These are phyloP conservation scores for Cutaneotrichosporon sp. DNA, from an alignment of 1,284 basidiomycete genomes.

Conservation along the genomic window DNA sequence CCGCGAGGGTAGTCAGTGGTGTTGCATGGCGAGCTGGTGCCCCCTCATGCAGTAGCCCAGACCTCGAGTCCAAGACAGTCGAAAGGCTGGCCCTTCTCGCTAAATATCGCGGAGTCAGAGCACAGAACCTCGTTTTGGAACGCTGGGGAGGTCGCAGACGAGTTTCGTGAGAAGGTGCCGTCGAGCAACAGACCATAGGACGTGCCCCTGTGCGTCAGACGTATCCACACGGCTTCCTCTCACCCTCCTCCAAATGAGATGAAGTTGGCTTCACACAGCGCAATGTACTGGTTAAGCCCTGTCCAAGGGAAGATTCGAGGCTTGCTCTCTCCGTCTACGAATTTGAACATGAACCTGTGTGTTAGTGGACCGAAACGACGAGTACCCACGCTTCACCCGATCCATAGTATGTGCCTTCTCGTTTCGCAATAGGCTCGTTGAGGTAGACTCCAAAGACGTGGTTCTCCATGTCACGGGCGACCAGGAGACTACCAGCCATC, in stretches of 20 bases:
- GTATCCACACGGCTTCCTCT: constrained; percentile 34
- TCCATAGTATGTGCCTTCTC: constrained; percentile 71
- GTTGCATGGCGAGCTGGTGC: too few species aligned
- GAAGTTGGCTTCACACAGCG: constrained; percentile 74
- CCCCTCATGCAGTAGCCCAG: constrained; percentile 58
- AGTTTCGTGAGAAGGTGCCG: constrained; percentile 74
- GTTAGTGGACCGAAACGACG: neutral
- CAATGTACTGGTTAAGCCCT: constrained; percentile 85
- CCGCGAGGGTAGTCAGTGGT: neutral
- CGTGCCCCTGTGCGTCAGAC: constrained; percentile 62
- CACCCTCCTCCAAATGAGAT: constrained; percentile 89
- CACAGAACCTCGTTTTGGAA: constrained; percentile 86
- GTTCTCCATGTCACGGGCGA: constrained; percentile 64
- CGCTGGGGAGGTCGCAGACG: constrained; percentile 77
- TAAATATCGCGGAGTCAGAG: constrained; percentile 52
- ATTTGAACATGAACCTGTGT: constrained; percentile 72
- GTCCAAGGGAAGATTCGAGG: constrained; percentile 79
- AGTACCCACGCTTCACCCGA: constrained; percentile 77
- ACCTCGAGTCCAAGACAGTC: constrained; percentile 84
- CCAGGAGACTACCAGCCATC: constrained; percentile 58
- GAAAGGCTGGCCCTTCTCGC: constrained; percentile 61
- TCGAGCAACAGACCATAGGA: constrained; percentile 90
- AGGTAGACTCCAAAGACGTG: constrained; percentile 76
- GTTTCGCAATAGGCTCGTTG: constrained; percentile 65
- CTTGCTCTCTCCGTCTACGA: constrained; percentile 40